Evolutionary conservation across 225 moss, liverwort and hornwort genomes (phyloP), one percentile per base, ranked within the genome.

Genomic region (Pseudisothecium myosuroides): DNA sequence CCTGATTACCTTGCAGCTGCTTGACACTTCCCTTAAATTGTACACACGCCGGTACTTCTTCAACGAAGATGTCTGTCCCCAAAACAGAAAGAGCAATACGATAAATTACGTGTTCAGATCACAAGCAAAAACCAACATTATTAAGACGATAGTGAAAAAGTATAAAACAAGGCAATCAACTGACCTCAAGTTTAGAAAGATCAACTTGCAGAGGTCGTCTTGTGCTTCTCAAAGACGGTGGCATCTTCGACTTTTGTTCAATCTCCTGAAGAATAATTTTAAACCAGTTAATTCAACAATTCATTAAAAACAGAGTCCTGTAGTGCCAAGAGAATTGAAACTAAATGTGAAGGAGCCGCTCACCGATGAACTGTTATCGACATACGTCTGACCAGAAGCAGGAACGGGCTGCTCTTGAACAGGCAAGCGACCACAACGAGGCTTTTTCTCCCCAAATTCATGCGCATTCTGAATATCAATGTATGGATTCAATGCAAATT

Each of bases 11-110:
- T 99, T 99, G 97, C 97, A 95, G 84, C 96, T 96, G 88, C 97
- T 93, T 5, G 96, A 91, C 79, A 97, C 97, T 87, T 97, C 99
- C 89, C 96, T 95, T 81, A 99, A 87, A 56, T 99, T 99, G 94
- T 99, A 99, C 36, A 95, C 99, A 65, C 96, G 99, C 76, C 97
- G 95, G 90, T 99, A 99, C 80, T 95, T 94, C 93, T 96, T 96
- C 88, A 99, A 87, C 12, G 99, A 99, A 29, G 97, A 96, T 47
- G 96, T 97, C 98, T 99, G 95, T 90, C 27, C 71, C 88, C 39
- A 14, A 26, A 83, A 83, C 47, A 91, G 58, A 79, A 62, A 31
- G 43, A 75, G n/a, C 12, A 15, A 81, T 12, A 50, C 11, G 14
- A 60, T 45, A 14, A 49, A 81, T 36, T 15, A 39, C 12, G n/a